These are phyloP conservation scores for Fonsecaea pedrosoi DNA, from an alignment of 2,329 filamentous ascomycete species.

Conservation along the genomic window DNA sequence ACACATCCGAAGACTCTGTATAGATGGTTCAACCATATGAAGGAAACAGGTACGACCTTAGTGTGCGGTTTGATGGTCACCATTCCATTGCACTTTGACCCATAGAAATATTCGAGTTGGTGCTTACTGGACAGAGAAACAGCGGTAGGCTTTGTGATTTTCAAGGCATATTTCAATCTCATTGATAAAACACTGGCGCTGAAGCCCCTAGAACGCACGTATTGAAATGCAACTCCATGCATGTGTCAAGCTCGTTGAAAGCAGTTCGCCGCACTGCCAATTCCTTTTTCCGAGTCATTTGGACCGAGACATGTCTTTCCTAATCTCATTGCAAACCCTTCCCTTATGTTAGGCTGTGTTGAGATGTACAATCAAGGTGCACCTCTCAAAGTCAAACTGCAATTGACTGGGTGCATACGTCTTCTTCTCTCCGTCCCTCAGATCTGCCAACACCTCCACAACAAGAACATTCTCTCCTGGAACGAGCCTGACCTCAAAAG, in stretches of 20 bases:
- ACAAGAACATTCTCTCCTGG: constrained; percentile 79
- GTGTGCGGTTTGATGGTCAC: background rate
- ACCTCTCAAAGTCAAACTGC: constrained; percentile 76
- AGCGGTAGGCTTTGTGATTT: background rate
- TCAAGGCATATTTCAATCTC: background rate
- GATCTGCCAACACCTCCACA: constrained; percentile 75
- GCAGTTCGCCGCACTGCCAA: background rate
- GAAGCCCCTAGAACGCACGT: background rate
- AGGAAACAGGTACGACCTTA: background rate
- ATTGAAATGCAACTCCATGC: background rate
- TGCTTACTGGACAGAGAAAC: background rate
- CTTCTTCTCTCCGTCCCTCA: constrained; percentile 62
- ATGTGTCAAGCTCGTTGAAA: background rate
- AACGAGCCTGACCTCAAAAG: constrained; percentile 76
- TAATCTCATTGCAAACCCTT: background rate
- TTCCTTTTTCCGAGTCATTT: background rate
- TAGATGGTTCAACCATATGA: background rate
- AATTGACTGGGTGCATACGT: constrained; percentile 62
- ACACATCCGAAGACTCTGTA: background rate
- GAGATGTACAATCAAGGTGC: constrained; percentile 30
- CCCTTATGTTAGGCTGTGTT: constrained; percentile 1
- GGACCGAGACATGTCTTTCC: background rate
- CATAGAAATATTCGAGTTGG: background rate
- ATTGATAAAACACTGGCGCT: constrained; percentile 1
- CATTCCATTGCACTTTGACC: background rate